Percentiles rank a stretch among this genome's conserved stretches.
phyloP scores from a whole-genome alignment of 2,329 filamentous ascomycete species.

The Colletotrichum echinochloae region DNA sequence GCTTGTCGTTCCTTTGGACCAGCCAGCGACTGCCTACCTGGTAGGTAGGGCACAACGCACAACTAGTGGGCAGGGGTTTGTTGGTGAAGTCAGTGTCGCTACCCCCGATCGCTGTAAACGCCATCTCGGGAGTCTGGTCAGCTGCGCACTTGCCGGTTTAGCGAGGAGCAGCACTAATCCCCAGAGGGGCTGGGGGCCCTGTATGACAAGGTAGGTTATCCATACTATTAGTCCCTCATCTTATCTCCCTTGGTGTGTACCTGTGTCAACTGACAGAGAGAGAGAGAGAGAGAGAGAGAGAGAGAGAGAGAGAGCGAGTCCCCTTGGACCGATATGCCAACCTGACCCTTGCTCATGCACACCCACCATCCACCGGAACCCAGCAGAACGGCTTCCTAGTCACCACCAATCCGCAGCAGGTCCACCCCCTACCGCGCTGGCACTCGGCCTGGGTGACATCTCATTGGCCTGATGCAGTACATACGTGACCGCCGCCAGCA shows the following conservation, averaged over 20 bases:
- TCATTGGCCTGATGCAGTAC: constrained; percentile 14
- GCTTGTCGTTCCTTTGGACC: not conserved
- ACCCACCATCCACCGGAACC: constrained; percentile 8
- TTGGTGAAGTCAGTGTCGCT: not conserved
- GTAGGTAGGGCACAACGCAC: too few species aligned
- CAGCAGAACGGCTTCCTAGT: constrained; percentile 1
- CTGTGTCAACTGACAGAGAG: not conserved
- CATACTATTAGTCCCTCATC: too few species aligned
- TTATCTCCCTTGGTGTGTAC: not conserved
- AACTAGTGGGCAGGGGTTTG: not conserved
- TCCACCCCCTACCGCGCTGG: constrained; percentile 26
- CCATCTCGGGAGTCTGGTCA: constrained; percentile 24
- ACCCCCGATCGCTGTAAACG: not conserved
- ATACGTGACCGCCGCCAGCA: constrained; percentile 3
- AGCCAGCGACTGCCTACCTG: not conserved
- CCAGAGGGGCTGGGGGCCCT: constrained; percentile 16
- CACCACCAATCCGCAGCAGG: constrained; percentile 5
- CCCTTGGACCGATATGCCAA: constrained; percentile 19
- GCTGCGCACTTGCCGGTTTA: constrained; percentile 25
- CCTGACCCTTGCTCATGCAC: constrained; percentile 18
- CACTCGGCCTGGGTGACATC: constrained; percentile 16
- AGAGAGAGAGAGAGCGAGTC: too few species aligned
- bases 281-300: not conserved
- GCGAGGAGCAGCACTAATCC: constrained; percentile 23
- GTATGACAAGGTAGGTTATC: too few species aligned